Evolutionary conservation across 345 rosid species (phyloP).

Genomic region (Punica granatum): DNA sequence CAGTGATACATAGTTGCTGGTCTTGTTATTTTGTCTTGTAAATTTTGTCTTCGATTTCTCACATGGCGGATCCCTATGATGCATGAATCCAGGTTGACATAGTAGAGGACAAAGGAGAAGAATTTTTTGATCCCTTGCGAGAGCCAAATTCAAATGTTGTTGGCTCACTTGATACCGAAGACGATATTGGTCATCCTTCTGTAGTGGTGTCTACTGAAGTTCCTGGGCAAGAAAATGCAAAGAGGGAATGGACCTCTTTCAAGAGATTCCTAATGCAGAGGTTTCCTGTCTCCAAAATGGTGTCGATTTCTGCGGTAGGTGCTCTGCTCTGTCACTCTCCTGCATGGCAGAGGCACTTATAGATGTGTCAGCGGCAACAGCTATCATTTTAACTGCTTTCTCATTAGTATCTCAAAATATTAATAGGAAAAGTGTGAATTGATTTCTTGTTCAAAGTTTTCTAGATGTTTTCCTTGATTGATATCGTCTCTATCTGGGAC

Average conservation of each 20-base stretch:
- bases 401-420: too few relatives aligned
- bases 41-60: not conserved
- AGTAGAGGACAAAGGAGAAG: constrained; percentile 19
- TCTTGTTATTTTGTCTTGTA: not conserved
- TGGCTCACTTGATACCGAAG: constrained; percentile 17
- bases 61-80: not conserved
- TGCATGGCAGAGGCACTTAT: not conserved
- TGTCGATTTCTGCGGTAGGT: constrained; percentile 61
- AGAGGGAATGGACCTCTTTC: constrained; percentile 68
- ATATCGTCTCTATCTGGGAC: not conserved
- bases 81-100: constrained; percentile 23
- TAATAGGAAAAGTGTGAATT: too few relatives aligned
- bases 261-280: constrained; percentile 79
- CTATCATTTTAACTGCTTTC: too few relatives aligned
- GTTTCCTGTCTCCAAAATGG: constrained; percentile 72
- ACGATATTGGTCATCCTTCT: constrained; percentile 23
- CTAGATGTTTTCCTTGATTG: not conserved
- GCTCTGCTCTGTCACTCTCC: not conserved
- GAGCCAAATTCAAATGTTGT: constrained; percentile 22
- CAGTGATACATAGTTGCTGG: not conserved
- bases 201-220: constrained; percentile 12
- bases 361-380: too few relatives aligned
- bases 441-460: not conserved
- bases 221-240: constrained; percentile 21
- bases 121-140: constrained; percentile 73